Conservation (phyloP, 208 protist genomes). For the Blechomonas ayalai region DNA sequence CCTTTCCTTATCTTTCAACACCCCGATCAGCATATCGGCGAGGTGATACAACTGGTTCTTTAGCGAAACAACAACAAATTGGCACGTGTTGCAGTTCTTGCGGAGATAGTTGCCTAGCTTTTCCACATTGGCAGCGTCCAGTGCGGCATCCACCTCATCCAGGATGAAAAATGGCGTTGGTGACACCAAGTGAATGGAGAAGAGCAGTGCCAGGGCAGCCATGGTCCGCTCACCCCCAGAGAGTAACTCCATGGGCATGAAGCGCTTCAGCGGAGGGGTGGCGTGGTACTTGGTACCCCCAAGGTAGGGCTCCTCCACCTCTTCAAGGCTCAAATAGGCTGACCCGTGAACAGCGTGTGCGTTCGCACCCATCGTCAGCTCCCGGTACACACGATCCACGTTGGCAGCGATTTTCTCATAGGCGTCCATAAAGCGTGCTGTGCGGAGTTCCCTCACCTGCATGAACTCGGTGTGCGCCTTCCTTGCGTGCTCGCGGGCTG, state of each 20-base stretch:
- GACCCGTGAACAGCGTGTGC: constrained; percentile 78
- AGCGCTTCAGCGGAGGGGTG: constrained; percentile 97
- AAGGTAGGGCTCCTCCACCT: constrained; percentile 95
- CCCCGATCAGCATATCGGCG: constrained; percentile 93
- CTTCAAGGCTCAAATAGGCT: constrained; percentile 94
- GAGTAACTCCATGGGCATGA: constrained; percentile 96
- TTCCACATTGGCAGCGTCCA: constrained; percentile 96
- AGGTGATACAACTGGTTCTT: constrained; percentile 97
- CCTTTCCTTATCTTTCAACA: constrained; percentile 89
- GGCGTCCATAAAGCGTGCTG: constrained; percentile 86
- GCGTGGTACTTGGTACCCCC: constrained; percentile 95
- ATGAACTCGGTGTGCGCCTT: constrained; percentile 77
- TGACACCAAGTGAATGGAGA: constrained; percentile 94
- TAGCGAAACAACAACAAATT: constrained; percentile 98
- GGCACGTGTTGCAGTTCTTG: constrained; percentile 60
- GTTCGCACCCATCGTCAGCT: constrained; percentile 87
- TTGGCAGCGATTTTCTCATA: constrained; percentile 88
- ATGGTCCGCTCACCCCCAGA: constrained; percentile 99
- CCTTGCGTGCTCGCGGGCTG: constrained; percentile 52
- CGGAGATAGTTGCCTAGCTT: constrained; percentile 94
- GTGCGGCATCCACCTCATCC: constrained; percentile 98
- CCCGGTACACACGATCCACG: constrained; percentile 94
- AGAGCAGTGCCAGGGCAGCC: constrained; percentile 97
- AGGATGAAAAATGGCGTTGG: constrained; percentile 98
- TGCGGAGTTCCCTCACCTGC: constrained; percentile 83